These are phyloP conservation scores for Ascodesmis nigricans DNA, from an alignment of 495 filamentous ascomycete species.

Conservation along the genomic window DNA sequence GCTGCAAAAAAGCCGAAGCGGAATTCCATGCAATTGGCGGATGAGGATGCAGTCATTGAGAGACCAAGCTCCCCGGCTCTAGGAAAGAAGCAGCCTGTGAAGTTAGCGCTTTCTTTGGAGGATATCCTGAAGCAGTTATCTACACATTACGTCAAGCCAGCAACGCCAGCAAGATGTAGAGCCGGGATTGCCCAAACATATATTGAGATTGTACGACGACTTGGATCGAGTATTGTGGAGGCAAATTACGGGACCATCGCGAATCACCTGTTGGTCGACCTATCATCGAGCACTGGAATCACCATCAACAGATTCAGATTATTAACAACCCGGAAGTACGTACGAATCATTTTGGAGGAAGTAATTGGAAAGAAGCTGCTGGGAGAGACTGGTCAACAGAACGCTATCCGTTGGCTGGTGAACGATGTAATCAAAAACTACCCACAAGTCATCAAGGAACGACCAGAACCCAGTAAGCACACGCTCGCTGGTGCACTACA, in stretches of 20 bases:
- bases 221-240: slow-evolving; percentile 60
- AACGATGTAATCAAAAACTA: slow-evolving; percentile 88
- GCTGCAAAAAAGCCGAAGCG: slow-evolving; percentile 36
- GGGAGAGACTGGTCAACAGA: slow-evolving; percentile 66
- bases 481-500: slow-evolving; percentile 57
- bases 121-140: slow-evolving; percentile 70
- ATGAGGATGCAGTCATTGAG: slow-evolving; percentile 53
- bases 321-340: slow-evolving; percentile 62
- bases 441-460: slow-evolving; percentile 77
- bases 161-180: slow-evolving; percentile 57
- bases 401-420: slow-evolving; percentile 57
- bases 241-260: slow-evolving; percentile 57
- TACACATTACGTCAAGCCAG: slow-evolving; percentile 53
- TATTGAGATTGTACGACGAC: slow-evolving; percentile 46
- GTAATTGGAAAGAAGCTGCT: slow-evolving; percentile 63
- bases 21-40: slow-evolving; percentile 37
- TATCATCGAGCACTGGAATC: slow-evolving; percentile 55
- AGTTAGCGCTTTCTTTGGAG: slow-evolving; percentile 46
- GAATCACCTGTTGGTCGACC: slow-evolving; percentile 55
- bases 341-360: slow-evolving; percentile 63
- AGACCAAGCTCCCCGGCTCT: slow-evolving; percentile 53
- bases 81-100: slow-evolving; percentile 41
- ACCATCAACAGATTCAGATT: slow-evolving; percentile 71
- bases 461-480: slow-evolving; percentile 74
- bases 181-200: slow-evolving; percentile 78